Evolutionary conservation across 2,329 filamentous ascomycete genomes (phyloP).

Genomic region (Penicillium paneum): DNA sequence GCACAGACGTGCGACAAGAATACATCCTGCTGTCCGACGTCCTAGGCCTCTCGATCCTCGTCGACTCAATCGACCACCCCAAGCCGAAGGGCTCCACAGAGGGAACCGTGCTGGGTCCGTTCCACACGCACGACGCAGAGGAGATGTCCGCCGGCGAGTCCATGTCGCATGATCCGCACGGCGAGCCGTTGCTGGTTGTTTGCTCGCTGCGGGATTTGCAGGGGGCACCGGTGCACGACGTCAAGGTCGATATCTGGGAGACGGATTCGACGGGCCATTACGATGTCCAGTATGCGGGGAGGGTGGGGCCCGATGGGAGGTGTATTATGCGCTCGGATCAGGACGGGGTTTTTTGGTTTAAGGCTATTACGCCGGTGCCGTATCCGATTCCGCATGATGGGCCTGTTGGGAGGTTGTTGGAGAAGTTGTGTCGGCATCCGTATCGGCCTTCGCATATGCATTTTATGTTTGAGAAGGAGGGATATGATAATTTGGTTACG

Average conservation of each 20-base stretch:
- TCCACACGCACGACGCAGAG: conserved; percentile 76
- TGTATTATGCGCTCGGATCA: conserved; percentile 67
- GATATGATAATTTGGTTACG: conserved; percentile 80
- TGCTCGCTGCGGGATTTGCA: conserved; percentile 66
- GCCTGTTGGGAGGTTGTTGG: conserved; percentile 71
- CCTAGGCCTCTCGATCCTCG: conserved; percentile 72
- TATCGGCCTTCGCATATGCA: conserved; percentile 78
- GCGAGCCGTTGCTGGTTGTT: conserved; percentile 68
- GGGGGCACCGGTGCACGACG: conserved; percentile 61
- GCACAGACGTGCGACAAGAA: conserved; percentile 71
- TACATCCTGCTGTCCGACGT: conserved; percentile 81
- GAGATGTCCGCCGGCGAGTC: conserved; percentile 51
- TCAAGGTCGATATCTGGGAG: conserved; percentile 81
- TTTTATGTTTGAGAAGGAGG: conserved; percentile 81
- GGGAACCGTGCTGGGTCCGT: conserved; percentile 76
- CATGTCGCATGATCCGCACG: conserved; percentile 67
- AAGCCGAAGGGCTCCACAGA: conserved; percentile 69
- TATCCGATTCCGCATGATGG: conserved; percentile 85
- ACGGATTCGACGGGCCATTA: conserved; percentile 78
- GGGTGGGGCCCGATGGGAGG: conserved; percentile 65
- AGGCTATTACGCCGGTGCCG: conserved; percentile 76
- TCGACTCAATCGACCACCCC: conserved; percentile 80
- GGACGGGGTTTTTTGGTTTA: conserved; percentile 78
- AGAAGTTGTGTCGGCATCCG: conserved; percentile 66
- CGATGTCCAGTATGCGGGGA: conserved; percentile 71